Evolutionary conservation across 108 stramenopile genomes (phyloP).

Genomic region (Epipyxis sp.): DNA sequence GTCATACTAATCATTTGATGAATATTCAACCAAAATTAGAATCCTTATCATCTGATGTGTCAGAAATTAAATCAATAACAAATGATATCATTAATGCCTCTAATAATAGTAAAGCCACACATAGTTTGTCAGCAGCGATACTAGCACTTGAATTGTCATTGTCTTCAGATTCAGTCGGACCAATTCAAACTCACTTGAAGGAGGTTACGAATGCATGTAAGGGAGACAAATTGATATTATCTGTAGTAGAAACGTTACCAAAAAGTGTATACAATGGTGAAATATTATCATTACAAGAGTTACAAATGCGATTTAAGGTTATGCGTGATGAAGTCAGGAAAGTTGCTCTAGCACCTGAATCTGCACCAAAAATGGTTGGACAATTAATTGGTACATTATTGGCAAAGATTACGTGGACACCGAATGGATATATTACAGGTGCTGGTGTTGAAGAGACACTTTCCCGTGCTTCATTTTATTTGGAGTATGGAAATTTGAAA

Average conservation of each 20-base stretch:
- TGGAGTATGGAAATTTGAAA: slow-evolving; percentile 2
- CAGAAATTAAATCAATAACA: background rate
- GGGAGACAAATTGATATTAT: background rate
- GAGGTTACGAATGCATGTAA: background rate
- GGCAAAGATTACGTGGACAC: slow-evolving; percentile 8
- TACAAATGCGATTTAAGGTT: slow-evolving; percentile 16
- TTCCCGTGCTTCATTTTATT: slow-evolving; percentile 4
- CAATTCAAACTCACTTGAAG: background rate
- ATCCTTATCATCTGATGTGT: background rate
- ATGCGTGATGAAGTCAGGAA: slow-evolving; percentile 22
- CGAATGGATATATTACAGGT: background rate
- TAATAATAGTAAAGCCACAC: too few relatives aligned
- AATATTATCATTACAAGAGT: too few relatives aligned
- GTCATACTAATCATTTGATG: background rate
- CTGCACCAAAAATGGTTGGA: slow-evolving; percentile 21
- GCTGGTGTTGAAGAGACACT: slow-evolving; percentile 18
- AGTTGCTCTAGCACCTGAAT: slow-evolving; percentile 7
- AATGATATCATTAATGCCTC: background rate
- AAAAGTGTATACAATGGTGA: too few relatives aligned
- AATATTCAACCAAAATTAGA: background rate
- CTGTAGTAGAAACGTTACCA: background rate
- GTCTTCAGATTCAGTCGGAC: background rate
- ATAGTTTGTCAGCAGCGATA: slow-evolving; percentile 15
- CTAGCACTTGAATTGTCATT: background rate
- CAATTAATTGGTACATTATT: slow-evolving; percentile 14